Base-by-base conservation (phyloP, 345 rosid genomes). In the Litchi chinensis region DNA sequence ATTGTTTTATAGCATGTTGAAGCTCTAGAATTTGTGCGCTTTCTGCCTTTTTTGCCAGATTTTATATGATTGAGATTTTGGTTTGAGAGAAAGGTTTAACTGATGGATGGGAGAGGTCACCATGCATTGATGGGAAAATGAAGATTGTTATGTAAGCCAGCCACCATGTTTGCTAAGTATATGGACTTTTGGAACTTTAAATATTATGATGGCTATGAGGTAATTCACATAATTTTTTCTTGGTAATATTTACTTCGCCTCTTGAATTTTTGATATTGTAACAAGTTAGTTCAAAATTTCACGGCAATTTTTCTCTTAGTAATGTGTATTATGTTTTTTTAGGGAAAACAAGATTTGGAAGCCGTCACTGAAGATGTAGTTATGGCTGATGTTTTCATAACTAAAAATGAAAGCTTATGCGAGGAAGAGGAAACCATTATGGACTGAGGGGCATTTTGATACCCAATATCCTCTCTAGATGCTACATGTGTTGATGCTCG, bases 41-140 rank as follows among this genome's bases (percentile, higher is more conserved):
- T 71, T 74, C 10, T 68, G 66, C 56, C 11, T 59, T 63, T 26
- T 81, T 76, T 83, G 77, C 79, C 77, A 79, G 78, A 76, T 77
- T 66, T 68, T 69, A 41, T 26, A 12, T 60, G 28, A 43, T 76
- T 69, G 66, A 44, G 65, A 41, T 59, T 41, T 68, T 75, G 74
- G 26, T 71, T 44, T 76, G 74, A 76, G 72, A 59, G 77, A 76
- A 79, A 75, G 65, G 37, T 79, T 72, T 79, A 70, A 60, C 72
- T 71, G 82, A 75, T 63, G 71, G 74, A 46, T 73, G 77, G 32
- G 62, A 79, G 48, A 28, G 77, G 69, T 63, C 68, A 18, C 43
- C 65, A 26, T 26, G 28, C 28, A 26, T 26, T 26, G 28, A 26
- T 70, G 79, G 54, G 52, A 76, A 74, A 56, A 68, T 67, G 81